Conservation (phyloP, 352 stramenopile species). For the Poterioochromonas sp. region DNA sequence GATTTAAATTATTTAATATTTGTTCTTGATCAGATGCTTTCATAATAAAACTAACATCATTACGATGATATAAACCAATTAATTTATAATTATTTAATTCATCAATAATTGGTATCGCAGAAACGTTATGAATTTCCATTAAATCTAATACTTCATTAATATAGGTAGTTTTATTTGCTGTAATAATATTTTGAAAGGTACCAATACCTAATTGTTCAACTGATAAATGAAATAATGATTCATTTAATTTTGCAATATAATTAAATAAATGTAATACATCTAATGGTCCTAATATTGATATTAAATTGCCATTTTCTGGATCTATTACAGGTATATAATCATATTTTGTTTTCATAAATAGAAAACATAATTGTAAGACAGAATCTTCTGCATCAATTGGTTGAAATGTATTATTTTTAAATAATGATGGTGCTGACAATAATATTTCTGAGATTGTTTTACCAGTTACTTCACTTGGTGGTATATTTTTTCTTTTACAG, state of each 20-base stretch:
- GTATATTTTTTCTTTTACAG: conserved; percentile 54
- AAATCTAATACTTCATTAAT: conserved; percentile 41
- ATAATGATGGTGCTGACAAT: background rate
- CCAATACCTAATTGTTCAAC: conserved; percentile 76
- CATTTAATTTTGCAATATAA: background rate
- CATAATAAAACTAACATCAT: conserved; percentile 69
- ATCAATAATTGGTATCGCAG: conserved; percentile 60
- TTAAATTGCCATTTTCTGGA: conserved; percentile 61
- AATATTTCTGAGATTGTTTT: conserved; percentile 32
- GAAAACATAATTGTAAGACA: conserved; percentile 74
- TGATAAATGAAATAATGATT: conserved; percentile 31
- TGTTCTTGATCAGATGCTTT: conserved; percentile 59
- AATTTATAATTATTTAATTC: conserved; percentile 43
- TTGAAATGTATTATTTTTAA: background rate
- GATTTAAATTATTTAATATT: conserved; percentile 54
- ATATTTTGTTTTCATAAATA: conserved; percentile 67
- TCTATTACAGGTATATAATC: conserved; percentile 89
- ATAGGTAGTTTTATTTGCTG: background rate
- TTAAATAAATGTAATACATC: conserved; percentile 28
- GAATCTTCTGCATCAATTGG: conserved; percentile 63
- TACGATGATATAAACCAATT: conserved; percentile 60
- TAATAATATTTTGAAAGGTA: conserved; percentile 51
- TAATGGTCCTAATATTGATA: conserved; percentile 26
- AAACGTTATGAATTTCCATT: conserved; percentile 46
- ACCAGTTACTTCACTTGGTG: background rate